Evolutionary conservation across 1,139 yeast genomes (phyloP).

Genomic region (Debaryomyces subglobosus): DNA sequence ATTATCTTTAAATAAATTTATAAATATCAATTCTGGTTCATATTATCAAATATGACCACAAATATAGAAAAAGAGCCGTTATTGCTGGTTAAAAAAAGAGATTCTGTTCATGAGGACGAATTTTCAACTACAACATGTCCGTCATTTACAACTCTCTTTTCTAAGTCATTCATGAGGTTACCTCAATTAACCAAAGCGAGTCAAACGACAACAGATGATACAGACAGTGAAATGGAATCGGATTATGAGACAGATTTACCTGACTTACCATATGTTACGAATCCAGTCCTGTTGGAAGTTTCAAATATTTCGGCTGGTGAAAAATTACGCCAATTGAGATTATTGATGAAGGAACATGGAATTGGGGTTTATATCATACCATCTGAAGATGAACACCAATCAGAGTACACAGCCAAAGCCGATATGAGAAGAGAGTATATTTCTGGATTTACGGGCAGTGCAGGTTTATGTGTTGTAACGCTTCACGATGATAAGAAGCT

Average conservation of each 20-base stretch:
- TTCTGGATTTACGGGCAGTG: slow-evolving; percentile 59
- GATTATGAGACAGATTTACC: slow-evolving; percentile 22
- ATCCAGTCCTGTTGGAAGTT: neutral
- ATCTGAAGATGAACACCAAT: slow-evolving; percentile 63
- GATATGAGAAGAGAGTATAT: slow-evolving; percentile 56
- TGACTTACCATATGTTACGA: slow-evolving; percentile 28
- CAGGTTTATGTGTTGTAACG: slow-evolving; percentile 57
- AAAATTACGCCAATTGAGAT: slow-evolving; percentile 37
- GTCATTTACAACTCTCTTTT: slow-evolving; percentile 24
- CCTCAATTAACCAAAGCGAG: slow-evolving; percentile 18
- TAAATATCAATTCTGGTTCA: neutral
- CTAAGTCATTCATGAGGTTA: slow-evolving; percentile 29
- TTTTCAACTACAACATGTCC: slow-evolving; percentile 27
- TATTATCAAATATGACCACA: neutral
- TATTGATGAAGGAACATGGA: slow-evolving; percentile 42
- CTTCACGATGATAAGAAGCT: slow-evolving; percentile 33
- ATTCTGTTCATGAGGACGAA: slow-evolving; percentile 18
- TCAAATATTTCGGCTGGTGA: slow-evolving; percentile 16
- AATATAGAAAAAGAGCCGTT: slow-evolving; percentile 27
- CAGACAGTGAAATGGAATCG: slow-evolving; percentile 17
- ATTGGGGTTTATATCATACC: slow-evolving; percentile 58
- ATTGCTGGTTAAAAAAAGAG: slow-evolving; percentile 15
- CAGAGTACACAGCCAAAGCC: slow-evolving; percentile 54
- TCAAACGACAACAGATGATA: slow-evolving; percentile 10
- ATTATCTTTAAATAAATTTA: too few species aligned